phyloP scores from a whole-genome alignment of 345 rosid genomes.

The Triadica sebifera region DNA sequence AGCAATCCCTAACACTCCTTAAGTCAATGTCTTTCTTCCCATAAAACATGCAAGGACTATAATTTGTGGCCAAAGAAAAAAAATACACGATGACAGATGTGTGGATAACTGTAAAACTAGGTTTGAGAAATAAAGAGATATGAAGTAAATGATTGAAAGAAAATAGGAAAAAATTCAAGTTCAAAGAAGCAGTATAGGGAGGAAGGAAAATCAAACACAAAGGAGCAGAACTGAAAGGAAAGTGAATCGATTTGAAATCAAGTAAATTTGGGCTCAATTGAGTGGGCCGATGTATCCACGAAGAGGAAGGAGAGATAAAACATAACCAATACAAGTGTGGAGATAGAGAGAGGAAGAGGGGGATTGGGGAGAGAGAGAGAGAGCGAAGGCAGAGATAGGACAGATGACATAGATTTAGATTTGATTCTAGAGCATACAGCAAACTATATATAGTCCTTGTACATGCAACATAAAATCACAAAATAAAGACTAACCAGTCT shows the following conservation, averaged over 20 bases:
- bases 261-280: background rate
- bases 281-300: background rate
- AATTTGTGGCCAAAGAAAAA: too few species aligned
- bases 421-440: too few species aligned
- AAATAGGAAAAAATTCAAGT: background rate
- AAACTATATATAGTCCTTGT: background rate
- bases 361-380: too few species aligned
- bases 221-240: background rate
- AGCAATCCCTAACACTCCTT: too few species aligned
- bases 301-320: background rate
- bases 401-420: background rate
- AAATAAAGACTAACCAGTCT: background rate
- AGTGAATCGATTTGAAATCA: background rate
- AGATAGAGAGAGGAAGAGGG: too few species aligned
- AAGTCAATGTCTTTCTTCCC: too few species aligned
- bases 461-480: background rate
- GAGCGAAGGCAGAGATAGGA: background rate
- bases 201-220: too few species aligned
- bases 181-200: background rate
- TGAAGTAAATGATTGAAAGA: background rate
- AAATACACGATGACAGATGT: too few species aligned
- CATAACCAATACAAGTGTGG: background rate
- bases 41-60: too few species aligned
- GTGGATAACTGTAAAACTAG: too few species aligned
- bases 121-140: too few species aligned